Conservation (phyloP, 306 rosid species). For the Parietaria judaica region DNA sequence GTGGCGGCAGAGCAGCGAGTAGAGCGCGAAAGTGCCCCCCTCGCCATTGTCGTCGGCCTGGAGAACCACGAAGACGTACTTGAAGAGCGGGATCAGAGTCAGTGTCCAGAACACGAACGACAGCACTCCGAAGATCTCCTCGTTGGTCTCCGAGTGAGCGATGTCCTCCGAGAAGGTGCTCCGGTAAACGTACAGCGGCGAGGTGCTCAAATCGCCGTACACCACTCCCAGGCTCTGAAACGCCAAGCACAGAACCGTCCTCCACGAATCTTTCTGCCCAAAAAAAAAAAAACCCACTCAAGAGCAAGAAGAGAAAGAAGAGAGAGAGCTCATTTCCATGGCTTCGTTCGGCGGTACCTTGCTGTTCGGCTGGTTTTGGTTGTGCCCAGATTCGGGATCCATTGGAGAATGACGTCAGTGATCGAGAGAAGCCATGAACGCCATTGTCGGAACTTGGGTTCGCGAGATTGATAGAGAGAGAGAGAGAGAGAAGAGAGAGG, state of each 20-base stretch:
- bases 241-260: slow-evolving; percentile 63
- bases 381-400: slow-evolving; percentile 67
- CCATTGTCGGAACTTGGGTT: slow-evolving; percentile 37
- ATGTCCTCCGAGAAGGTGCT: slow-evolving; percentile 78
- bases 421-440: slow-evolving; percentile 7
- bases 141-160: slow-evolving; percentile 44
- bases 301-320: background rate
- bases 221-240: slow-evolving; percentile 96
- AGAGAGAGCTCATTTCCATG: background rate
- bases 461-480: slow-evolving; percentile 7
- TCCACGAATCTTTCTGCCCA: slow-evolving; percentile 83
- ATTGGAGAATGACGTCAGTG: slow-evolving; percentile 32
- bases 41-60: slow-evolving; percentile 94
- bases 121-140: slow-evolving; percentile 77
- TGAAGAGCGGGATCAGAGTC: slow-evolving; percentile 69
- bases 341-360: background rate
- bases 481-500: too few relatives aligned
- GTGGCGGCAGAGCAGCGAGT: slow-evolving; percentile 80
- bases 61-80: slow-evolving; percentile 79
- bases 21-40: slow-evolving; percentile 95
- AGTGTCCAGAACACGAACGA: slow-evolving; percentile 91
- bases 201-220: slow-evolving; percentile 91
- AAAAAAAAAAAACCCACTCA: background rate
- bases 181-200: slow-evolving; percentile 76
- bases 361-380: slow-evolving; percentile 29